Evolutionary conservation across 345 rosid genomes (phyloP).

Genomic region (Durio zibethinus): DNA sequence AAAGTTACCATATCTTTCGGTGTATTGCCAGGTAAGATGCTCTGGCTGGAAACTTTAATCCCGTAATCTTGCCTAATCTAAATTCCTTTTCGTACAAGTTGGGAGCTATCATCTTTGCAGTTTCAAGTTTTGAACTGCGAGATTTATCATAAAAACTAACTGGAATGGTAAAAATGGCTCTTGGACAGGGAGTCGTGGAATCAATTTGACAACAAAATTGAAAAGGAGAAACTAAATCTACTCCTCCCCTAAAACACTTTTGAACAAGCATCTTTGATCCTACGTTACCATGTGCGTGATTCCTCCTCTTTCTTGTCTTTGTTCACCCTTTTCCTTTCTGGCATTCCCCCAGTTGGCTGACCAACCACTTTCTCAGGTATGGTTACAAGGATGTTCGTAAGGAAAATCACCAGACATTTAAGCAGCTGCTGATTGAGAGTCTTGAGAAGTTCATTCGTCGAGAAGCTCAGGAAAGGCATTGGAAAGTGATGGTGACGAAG

Average conservation of each 20-base stretch:
- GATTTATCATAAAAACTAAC: neutral
- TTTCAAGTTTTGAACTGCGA: neutral
- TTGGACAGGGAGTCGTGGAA: neutral
- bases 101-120: neutral
- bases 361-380: slow-evolving; percentile 49
- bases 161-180: neutral
- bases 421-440: slow-evolving; percentile 96
- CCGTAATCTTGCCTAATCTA: neutral
- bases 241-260: neutral
- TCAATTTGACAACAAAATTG: neutral
- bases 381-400: slow-evolving; percentile 95
- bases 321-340: neutral
- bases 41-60: neutral
- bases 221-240: neutral
- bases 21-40: slow-evolving; percentile 84
- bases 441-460: slow-evolving; percentile 94
- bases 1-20: slow-evolving; percentile 90
- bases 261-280: neutral
- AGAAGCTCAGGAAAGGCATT: slow-evolving; percentile 91
- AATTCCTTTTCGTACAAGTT: neutral
- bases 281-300: neutral
- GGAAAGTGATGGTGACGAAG: slow-evolving; percentile 85
- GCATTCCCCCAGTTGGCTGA: neutral
- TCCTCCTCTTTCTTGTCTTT: neutral
- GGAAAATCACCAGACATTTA: slow-evolving; percentile 93